Base-by-base conservation (phyloP, 2,329 filamentous ascomycete species). In the Aspergillus tubingensis region DNA sequence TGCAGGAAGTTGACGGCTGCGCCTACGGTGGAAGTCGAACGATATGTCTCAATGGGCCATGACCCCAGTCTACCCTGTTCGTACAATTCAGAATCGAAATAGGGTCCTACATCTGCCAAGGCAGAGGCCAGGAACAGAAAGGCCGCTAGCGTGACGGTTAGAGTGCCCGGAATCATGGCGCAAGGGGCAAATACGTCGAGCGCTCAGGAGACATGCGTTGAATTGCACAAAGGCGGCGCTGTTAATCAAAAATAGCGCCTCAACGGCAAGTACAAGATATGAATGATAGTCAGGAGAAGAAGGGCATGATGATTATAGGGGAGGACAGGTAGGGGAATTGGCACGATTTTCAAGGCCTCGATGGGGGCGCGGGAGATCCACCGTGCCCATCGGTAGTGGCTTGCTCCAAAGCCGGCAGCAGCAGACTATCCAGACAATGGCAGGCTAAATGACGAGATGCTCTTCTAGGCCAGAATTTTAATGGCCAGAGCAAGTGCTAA, bases 21-120 rank as follows among this genome's bases (percentile, higher is more conserved):
- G 3, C 72, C 72, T 3, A 64, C 47, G 2, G 71, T 30, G 11
- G 60, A 43, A 3, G 65, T 62, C 0, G 73, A 72, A 3, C 63
- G 66, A 56, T 69, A 74, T 0, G 60, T 62, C 49, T 72, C 69
- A 7, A 64, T 61, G 8, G 71, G 72, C 62, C 67, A 74, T 36
- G 55, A n/a, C 2, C 68, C 69, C 3, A 68, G 61, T 8, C 63
- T 60, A 5, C 69, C 69, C 4, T 62, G 47, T 5, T 67, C 66
- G 49, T 70, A 71, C 8, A 48, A 32, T 7, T 30, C 32, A 2
- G 65, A 62, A n/a, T 64, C 59, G 5, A 57, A 32, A 44, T 62
- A 67, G 41, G 65, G 65, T 8, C 60, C 59, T 11, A 52, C 23
- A 32, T 65, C 63, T 21, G 65, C 66, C n/a, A 53, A 41, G 15